Base-by-base conservation (phyloP, 306 rosid genomes). In the Cicer bijugum region DNA sequence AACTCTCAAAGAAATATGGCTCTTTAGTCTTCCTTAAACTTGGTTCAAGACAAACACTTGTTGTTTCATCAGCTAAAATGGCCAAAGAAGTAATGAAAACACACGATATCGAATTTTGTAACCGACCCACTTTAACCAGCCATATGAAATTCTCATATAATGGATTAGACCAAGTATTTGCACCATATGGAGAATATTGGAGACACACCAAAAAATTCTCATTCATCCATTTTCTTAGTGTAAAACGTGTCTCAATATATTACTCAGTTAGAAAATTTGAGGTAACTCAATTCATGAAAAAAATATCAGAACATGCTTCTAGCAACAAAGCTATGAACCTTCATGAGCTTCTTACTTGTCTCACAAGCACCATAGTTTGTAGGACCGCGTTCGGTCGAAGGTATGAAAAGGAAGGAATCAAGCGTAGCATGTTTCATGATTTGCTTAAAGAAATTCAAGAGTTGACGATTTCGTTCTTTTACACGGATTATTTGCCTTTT, bases 1-100 rank as follows among this genome's bases (percentile, higher is more conserved):
- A 78, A 42, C 76, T 77, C 37, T 77, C 76, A 23, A 77, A 77
- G 69, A 47, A 20, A n/a, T 28, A 78, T 39, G 81, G 81, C 6
- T 17, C 71, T 12, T 33, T 78, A 1, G 23, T 69, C 35, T 78
- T 43, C 12, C 81, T 78, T 78, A 60, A 78, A 48, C 56, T 78
- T 4, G 81, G 76, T 20, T 69, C 61, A 69, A 78, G 76, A 17
- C 12, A 48, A 39, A 48, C 76, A 9, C 5, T 69, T 6, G 65
- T 78, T 20, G n/a, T 78, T 23, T 69, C 81, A 52, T 78, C 81
- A 9, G 39, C 81, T 2, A 50, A 78, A 69, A 6, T 78, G 12
- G 81, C 76, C 8, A 69, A 78, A 12, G 71, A 69, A 23, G 63
- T 42, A 9, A 7, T 60, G 38, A 70, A 43, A 76, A 46, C 58